phyloP scores from a whole-genome alignment of 192 early-diverging fungal species.

The Mortierella antarctica region DNA sequence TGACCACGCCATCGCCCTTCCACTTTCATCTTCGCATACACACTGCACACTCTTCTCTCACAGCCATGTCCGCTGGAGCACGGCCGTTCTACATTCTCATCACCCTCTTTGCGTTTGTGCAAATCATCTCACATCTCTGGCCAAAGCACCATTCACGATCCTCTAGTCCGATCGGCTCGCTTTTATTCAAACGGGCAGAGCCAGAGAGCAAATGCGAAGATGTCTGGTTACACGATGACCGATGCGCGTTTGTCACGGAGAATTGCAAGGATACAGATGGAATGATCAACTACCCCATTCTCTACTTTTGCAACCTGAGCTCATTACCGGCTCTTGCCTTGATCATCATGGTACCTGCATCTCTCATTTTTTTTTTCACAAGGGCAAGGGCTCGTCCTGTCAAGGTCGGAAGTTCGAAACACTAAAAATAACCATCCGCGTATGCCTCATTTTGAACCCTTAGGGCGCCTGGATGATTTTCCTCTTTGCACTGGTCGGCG shows the following conservation, averaged over 20 bases:
- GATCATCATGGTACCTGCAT: slow-evolving; percentile 54
- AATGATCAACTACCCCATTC: slow-evolving; percentile 63
- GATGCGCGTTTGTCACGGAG: slow-evolving; percentile 68
- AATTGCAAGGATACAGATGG: slow-evolving; percentile 71
- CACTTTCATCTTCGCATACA: background rate
- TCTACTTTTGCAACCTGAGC: slow-evolving; percentile 61
- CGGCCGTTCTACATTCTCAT: slow-evolving; percentile 19
- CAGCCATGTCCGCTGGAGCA: background rate
- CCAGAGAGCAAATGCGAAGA: slow-evolving; percentile 50
- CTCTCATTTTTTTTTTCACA: background rate
- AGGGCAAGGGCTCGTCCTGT: background rate
- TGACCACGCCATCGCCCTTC: background rate
- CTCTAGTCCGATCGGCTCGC: background rate
- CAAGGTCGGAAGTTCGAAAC: background rate
- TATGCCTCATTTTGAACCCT: background rate
- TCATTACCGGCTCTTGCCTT: slow-evolving; percentile 52
- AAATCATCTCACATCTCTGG: slow-evolving; percentile 16
- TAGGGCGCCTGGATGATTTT: slow-evolving; percentile 72
- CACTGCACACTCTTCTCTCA: background rate
- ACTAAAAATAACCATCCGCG: too few relatives aligned
- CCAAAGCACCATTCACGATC: slow-evolving; percentile 3
- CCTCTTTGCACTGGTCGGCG: slow-evolving; percentile 77
- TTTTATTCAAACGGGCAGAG: slow-evolving; percentile 8
- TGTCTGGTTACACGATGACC: slow-evolving; percentile 57
- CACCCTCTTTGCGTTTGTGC: slow-evolving; percentile 17